Percentiles rank a stretch among this genome's conserved stretches.
Conservation (phyloP, 495 filamentous ascomycete genomes). For the Trichoderma gamsii region DNA sequence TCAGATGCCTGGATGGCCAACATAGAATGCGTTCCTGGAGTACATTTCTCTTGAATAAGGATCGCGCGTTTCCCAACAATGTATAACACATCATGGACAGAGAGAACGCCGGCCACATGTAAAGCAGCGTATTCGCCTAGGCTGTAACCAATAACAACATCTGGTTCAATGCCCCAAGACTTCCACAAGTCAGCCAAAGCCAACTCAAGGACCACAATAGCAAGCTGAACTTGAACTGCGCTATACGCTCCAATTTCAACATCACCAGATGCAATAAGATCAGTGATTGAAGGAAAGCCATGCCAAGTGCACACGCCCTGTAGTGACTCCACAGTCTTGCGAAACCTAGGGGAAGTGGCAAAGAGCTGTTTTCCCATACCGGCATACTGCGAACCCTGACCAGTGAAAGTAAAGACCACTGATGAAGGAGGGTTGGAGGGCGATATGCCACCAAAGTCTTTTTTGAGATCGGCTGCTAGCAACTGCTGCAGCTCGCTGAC, state of each 20-base stretch:
- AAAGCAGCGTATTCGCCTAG: conserved; percentile 83
- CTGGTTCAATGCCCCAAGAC: conserved; percentile 69
- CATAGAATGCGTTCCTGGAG: conserved; percentile 64
- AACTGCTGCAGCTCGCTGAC: conserved; percentile 36
- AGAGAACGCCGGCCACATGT: conserved; percentile 71
- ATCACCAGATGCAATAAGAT: conserved; percentile 59
- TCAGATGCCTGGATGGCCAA: conserved; percentile 48
- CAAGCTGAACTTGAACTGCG: conserved; percentile 72
- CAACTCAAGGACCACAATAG: conserved; percentile 74
- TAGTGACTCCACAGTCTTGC: conserved; percentile 60
- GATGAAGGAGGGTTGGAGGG: background rate
- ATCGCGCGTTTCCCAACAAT: conserved; percentile 72
- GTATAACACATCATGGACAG: conserved; percentile 70
- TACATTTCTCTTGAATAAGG: conserved; percentile 67
- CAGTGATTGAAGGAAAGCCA: conserved; percentile 61
- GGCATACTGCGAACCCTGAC: conserved; percentile 60
- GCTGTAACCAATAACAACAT: conserved; percentile 80
- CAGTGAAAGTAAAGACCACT: conserved; percentile 62
- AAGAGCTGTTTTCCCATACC: conserved; percentile 71
- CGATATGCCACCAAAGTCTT: no score
- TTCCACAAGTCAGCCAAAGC: conserved; percentile 73
- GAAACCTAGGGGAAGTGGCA: conserved; percentile 58
- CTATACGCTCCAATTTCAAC: conserved; percentile 53
- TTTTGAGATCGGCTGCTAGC: no score
- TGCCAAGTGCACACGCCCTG: conserved; percentile 62